Evolutionary conservation across 2,329 filamentous ascomycete species (phyloP), one percentile per base, ranked within the genome.

Genomic region (Fusarium fujikuroi): DNA sequence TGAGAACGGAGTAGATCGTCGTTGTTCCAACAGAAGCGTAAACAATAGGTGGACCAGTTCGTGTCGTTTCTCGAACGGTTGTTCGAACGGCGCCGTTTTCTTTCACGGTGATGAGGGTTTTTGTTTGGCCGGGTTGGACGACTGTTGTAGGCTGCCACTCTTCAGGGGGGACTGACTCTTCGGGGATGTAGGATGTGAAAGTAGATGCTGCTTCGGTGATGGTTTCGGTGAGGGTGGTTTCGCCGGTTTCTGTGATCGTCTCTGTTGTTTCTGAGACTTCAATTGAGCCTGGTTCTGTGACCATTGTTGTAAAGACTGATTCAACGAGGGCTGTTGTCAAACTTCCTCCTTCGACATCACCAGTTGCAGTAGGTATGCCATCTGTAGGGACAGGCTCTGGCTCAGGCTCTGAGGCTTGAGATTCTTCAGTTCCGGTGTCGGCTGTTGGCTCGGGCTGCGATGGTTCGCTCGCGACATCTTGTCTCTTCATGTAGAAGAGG

Each of bases 1-100:
- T 73, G 9, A 72, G 61, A n/a, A 74, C 71, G 2, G 68, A 68
- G 40, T 74, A 74, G 2, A 74, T 58, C 23, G 71, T 75, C 2
- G 72, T 74, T 5, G 69, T 74, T 18, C 72, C 72, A 3, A 69
- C 66, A 25, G 66, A 60, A 12, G 63, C 72, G 16, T 74, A 74
- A 5, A 68, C 67, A 7, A 69, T 10, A 0, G 72, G 72, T 3
- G 72, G 64, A 1, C 72, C 72, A 19, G 54, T 56, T 7, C 56
- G 57, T 14, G 72, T 75, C 1, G 69, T 66, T 25, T 54, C 49
- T 28, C 43, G 39, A 5, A 60, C 52, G 3, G 67, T 53, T 9
- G 72, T 74, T 3, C 42, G 50, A 5, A 74, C 65, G 7, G 53
- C 61, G 10, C 53, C 65, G 10, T 56, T 66, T 19, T 36, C 46